phyloP scores from a whole-genome alignment of 2,329 filamentous ascomycete genomes.

The Tolypocladium tropicale region DNA sequence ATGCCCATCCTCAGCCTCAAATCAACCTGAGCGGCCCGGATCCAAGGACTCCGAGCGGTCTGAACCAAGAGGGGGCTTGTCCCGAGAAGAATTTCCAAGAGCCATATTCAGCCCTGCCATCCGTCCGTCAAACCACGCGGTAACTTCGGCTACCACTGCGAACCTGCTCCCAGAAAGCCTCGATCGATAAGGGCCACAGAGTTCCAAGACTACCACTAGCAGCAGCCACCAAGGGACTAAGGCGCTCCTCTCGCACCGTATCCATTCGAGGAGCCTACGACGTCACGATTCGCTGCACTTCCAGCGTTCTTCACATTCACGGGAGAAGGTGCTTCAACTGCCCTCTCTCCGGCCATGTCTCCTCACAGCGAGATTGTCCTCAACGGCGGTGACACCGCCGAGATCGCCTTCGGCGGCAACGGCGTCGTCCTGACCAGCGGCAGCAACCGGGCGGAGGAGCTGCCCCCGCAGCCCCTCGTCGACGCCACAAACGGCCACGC shows the following conservation, averaged over 20 bases:
- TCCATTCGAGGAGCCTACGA: background rate
- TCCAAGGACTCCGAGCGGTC: background rate
- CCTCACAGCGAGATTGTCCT: slow-evolving; percentile 23
- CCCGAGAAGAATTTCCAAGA: background rate
- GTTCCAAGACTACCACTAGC: background rate
- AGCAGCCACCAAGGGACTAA: background rate
- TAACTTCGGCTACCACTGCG: background rate
- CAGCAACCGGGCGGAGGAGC: background rate
- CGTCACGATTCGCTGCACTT: background rate
- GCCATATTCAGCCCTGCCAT: background rate
- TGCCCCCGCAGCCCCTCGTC: background rate
- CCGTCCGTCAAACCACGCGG: background rate
- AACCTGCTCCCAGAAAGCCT: background rate
- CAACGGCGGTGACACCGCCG: slow-evolving; percentile 14
- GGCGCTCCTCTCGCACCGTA: background rate
- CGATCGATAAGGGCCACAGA: background rate
- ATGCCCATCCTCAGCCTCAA: background rate
- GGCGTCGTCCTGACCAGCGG: slow-evolving; percentile 1
- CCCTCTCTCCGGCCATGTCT: slow-evolving; percentile 15
- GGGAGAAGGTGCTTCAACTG: background rate
- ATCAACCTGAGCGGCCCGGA: background rate
- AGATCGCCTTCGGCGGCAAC: slow-evolving; percentile 4
- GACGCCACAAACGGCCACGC: background rate
- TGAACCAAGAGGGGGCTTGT: background rate
- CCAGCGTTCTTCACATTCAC: background rate